Evolutionary conservation across 1,139 yeast genomes (phyloP).

Genomic region (Zygoascus sp.): DNA sequence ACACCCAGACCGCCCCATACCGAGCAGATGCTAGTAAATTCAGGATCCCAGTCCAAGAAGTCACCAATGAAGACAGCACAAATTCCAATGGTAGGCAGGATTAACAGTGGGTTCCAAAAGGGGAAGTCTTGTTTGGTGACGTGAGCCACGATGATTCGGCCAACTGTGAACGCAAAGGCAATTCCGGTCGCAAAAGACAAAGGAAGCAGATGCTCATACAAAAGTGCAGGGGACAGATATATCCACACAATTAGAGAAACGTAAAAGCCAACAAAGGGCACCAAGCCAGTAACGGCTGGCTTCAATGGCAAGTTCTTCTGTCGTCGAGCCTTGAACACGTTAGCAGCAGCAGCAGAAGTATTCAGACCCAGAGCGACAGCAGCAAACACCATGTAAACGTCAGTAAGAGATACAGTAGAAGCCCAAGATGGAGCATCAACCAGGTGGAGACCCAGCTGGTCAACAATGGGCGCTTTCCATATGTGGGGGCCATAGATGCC

Average conservation of each 20-base stretch:
- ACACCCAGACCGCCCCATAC: constrained; percentile 75
- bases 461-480: constrained; percentile 48
- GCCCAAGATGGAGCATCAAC: constrained; percentile 15
- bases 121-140: constrained; percentile 80
- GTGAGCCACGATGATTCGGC: constrained; percentile 84
- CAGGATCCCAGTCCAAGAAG: constrained; percentile 30
- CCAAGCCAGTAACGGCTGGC: constrained; percentile 57
- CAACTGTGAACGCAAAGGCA: constrained; percentile 77
- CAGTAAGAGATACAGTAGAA: constrained; percentile 33
- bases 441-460: constrained; percentile 4
- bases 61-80: constrained; percentile 34
- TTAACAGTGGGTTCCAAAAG: constrained; percentile 60
- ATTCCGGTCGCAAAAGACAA: constrained; percentile 66
- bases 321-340: constrained; percentile 56
- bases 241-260: constrained; percentile 47
- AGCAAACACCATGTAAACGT: constrained; percentile 48
- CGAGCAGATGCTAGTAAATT: constrained; percentile 24
- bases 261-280: constrained; percentile 70
- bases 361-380: constrained; percentile 61
- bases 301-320: constrained; percentile 30
- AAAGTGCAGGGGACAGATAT: constrained; percentile 43
- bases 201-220: constrained; percentile 50
- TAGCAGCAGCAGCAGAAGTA: constrained; percentile 64
- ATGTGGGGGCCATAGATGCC: constrained; percentile 54
- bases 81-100: constrained; percentile 59